Percentiles rank a stretch among this genome's conserved stretches.
These are phyloP conservation scores for Xerophyta viscosa DNA, from an alignment of 106 monocot species.

Conservation along the genomic window DNA sequence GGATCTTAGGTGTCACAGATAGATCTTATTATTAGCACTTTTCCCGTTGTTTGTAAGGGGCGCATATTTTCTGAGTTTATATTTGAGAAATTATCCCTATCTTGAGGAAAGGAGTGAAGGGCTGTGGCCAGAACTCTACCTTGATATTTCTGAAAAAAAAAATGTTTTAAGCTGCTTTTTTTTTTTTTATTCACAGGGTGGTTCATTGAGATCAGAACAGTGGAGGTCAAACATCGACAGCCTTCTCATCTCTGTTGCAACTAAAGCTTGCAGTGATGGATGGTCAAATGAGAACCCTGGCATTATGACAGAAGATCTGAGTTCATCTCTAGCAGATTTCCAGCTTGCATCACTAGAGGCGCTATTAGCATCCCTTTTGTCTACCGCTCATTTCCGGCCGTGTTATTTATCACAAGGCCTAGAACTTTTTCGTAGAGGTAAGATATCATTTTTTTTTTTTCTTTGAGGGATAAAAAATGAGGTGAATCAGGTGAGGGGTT, in stretches of 20 bases:
- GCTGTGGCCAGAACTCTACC: no score
- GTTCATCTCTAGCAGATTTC: slow-evolving; percentile 27
- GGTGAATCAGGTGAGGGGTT: not conserved
- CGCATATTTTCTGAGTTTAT: no score
- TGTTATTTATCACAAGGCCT: slow-evolving; percentile 72
- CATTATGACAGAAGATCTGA: slow-evolving; percentile 12
- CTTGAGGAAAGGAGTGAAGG: no score
- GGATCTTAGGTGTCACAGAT: no score
- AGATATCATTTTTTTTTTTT: not conserved
- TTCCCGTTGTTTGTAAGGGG: no score
- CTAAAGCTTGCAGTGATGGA: slow-evolving; percentile 36
- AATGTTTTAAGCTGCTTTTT: not conserved
- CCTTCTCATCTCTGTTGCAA: slow-evolving; percentile 57
- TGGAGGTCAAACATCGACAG: slow-evolving; percentile 63
- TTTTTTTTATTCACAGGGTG: slow-evolving; percentile 41
- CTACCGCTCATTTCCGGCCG: slow-evolving; percentile 38
- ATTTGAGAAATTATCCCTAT: no score
- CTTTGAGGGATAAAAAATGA: not conserved
- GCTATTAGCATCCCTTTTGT: slow-evolving; percentile 78
- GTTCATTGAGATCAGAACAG: slow-evolving; percentile 52
- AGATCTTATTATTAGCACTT: no score
- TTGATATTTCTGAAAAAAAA: no score
- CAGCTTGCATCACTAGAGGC: slow-evolving; percentile 61
- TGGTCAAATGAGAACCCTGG: slow-evolving; percentile 21
- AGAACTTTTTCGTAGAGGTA: slow-evolving; percentile 79